Evolutionary conservation across 2,329 filamentous ascomycete species (phyloP).

Genomic region (Stagonosporopsis tanaceti): DNA sequence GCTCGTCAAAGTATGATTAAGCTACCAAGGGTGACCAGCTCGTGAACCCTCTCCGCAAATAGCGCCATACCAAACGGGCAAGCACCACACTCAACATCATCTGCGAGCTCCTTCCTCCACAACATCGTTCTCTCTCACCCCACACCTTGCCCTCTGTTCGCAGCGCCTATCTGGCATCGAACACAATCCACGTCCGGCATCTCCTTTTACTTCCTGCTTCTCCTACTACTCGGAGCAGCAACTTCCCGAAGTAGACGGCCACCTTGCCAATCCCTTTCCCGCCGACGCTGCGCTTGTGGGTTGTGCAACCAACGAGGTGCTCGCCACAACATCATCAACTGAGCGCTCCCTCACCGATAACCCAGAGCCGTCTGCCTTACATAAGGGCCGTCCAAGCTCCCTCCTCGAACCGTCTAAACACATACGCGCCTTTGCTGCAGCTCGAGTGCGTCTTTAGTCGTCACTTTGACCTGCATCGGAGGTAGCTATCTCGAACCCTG

Average conservation of each 20-base stretch:
- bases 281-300: conserved; percentile 16
- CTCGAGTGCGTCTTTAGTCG: background rate
- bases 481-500: background rate
- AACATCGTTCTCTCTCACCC: conserved; percentile 25
- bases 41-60: conserved; percentile 24
- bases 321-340: conserved; percentile 16
- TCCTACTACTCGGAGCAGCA: conserved; percentile 6
- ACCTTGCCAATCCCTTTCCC: conserved; percentile 37
- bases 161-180: background rate
- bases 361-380: conserved; percentile 24
- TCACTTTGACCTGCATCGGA: conserved; percentile 6
- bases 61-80: conserved; percentile 32
- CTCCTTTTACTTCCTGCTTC: background rate
- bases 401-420: conserved; percentile 7
- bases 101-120: conserved; percentile 31
- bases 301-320: conserved; percentile 22
- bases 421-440: conserved; percentile 4
- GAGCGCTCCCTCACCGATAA: conserved; percentile 20
- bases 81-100: conserved; percentile 35
- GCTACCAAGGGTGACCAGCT: conserved; percentile 15
- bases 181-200: conserved; percentile 3
- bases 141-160: conserved; percentile 1
- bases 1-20: background rate
- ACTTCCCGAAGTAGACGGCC: conserved; percentile 29
- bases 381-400: conserved; percentile 20